These are phyloP conservation scores for Chalaropsis ovoidea DNA, from an alignment of 2,329 filamentous ascomycete species.

Conservation along the genomic window DNA sequence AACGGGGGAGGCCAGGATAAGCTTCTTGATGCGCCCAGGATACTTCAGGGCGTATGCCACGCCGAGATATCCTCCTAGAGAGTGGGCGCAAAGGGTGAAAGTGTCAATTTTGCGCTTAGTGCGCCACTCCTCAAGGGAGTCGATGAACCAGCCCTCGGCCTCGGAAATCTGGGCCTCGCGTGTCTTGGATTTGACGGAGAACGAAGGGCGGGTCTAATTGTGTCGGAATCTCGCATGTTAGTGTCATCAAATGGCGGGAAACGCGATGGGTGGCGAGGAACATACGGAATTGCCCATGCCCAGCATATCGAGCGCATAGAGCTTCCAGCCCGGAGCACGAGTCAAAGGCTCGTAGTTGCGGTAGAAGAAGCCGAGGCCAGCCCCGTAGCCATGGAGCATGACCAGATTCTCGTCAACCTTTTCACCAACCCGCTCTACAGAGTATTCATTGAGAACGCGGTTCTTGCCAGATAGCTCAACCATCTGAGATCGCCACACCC, in stretches of 20 bases:
- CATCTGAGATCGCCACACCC: conserved; percentile 77
- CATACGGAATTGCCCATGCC: conserved; percentile 74
- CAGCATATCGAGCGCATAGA: conserved; percentile 89
- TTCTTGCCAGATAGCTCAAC: conserved; percentile 77
- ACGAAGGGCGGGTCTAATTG: conserved; percentile 55
- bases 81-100: conserved; percentile 89
- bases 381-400: conserved; percentile 94
- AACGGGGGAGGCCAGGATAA: conserved; percentile 88
- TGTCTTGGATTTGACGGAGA: conserved; percentile 75
- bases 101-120: conserved; percentile 77
- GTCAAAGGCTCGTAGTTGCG: conserved; percentile 90
- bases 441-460: conserved; percentile 84
- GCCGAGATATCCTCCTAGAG: conserved; percentile 86
- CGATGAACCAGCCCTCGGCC: conserved; percentile 91
- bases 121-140: conserved; percentile 93
- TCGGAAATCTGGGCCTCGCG: conserved; percentile 71
- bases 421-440: conserved; percentile 73
- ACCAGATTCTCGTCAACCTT: conserved; percentile 75
- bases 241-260: background rate
- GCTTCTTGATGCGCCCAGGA: conserved; percentile 84
- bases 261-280: conserved; percentile 13
- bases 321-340: conserved; percentile 66
- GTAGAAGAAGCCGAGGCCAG: conserved; percentile 94
- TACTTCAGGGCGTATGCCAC: conserved; percentile 95
- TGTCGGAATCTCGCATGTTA: background rate